phyloP scores from a whole-genome alignment of 306 rosid species.

The Argentina anserina region DNA sequence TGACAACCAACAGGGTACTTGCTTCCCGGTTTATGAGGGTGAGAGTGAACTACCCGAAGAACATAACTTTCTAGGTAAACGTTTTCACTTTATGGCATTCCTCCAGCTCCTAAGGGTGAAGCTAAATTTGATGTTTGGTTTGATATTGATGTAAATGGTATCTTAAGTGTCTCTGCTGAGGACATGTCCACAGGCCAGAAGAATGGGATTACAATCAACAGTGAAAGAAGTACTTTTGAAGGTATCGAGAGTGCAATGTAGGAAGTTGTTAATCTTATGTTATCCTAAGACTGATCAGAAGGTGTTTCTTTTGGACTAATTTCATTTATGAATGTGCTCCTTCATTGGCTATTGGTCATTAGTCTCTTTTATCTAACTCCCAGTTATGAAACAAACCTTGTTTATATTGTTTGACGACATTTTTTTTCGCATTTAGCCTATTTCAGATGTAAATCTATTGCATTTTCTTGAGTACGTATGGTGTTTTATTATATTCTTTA shows the following conservation, averaged over 20 bases:
- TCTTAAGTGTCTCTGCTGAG: constrained; percentile 2
- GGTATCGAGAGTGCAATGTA: neutral
- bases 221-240: neutral
- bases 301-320: neutral
- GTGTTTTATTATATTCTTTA: no score
- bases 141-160: neutral
- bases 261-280: neutral
- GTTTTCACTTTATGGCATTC: neutral
- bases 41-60: neutral
- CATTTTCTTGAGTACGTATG: no score
- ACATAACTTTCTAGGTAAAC: neutral
- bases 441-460: no score
- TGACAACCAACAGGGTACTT: neutral
- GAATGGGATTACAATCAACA: constrained; percentile 3
- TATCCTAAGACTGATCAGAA: neutral
- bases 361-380: neutral
- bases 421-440: no score
- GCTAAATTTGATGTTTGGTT: neutral
- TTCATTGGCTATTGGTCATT: neutral
- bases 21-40: neutral
- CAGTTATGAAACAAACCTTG: no score
- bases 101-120: neutral
- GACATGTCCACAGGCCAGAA: constrained; percentile 1
- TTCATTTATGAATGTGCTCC: neutral
- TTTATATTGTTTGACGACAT: no score